Conservation (phyloP, 768 basidiomycete species). For the Chalciporus pseudorubinellus region DNA sequence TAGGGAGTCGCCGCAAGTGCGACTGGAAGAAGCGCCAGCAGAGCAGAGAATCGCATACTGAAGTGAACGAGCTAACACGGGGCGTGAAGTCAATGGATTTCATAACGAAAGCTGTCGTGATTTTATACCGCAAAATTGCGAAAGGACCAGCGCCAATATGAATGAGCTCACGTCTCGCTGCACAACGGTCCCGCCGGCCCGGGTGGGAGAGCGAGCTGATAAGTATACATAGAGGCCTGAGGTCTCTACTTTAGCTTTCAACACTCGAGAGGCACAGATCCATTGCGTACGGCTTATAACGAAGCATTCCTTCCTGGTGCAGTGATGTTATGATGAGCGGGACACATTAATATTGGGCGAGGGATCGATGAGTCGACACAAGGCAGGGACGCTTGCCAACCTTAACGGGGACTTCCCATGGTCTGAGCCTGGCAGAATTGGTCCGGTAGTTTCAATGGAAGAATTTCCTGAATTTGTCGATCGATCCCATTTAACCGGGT, state of each 20-base stretch:
- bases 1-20: neutral
- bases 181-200: neutral
- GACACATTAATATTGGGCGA: neutral
- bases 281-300: neutral
- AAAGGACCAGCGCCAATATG: no score
- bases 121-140: slow-evolving; percentile 6
- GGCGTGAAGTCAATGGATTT: neutral
- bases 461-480: no score
- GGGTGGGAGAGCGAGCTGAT: neutral
- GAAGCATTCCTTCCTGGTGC: neutral
- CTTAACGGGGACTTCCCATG: neutral
- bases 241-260: neutral
- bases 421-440: neutral
- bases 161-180: no score
- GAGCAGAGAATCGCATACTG: neutral
- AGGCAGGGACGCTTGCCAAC: neutral
- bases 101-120: neutral
- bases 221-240: no score
- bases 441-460: neutral
- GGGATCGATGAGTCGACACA: no score
- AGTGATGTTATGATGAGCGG: neutral
- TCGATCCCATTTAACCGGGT: no score
- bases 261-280: neutral
- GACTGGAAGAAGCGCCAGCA: slow-evolving; percentile 2
- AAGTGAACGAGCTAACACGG: neutral